Conservation (phyloP, 352 stramenopile species). For the Phytopythium sindhum region DNA sequence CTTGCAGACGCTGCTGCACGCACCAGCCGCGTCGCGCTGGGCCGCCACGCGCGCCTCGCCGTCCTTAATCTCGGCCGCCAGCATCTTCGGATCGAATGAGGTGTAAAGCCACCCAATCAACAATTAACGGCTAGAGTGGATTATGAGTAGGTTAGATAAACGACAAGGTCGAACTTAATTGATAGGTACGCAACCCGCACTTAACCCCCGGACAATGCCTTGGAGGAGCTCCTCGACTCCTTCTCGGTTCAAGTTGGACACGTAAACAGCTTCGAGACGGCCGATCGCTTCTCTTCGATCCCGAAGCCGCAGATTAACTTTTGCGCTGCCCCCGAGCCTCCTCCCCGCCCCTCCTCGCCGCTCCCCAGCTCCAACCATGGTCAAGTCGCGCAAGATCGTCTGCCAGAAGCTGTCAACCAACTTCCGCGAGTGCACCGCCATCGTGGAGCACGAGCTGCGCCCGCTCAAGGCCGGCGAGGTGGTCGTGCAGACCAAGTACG, state of each 20-base stretch:
- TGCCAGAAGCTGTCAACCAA: slow-evolving; percentile 78
- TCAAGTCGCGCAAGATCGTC: slow-evolving; percentile 72
- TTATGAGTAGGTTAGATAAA: too few species aligned
- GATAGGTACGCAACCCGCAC: not conserved
- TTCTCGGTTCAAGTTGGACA: slow-evolving; percentile 12
- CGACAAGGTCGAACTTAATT: too few species aligned
- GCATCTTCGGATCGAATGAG: not conserved
- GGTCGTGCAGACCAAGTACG: slow-evolving; percentile 38
- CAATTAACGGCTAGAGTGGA: too few species aligned
- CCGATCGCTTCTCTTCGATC: not conserved
- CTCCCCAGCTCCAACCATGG: slow-evolving; percentile 19
- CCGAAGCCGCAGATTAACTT: slow-evolving; percentile 10
- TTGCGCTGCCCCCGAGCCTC: slow-evolving; percentile 7
- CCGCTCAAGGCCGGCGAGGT: slow-evolving; percentile 45
- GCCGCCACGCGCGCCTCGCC: slow-evolving; percentile 4
- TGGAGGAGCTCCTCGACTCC: not conserved
- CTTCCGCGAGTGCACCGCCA: slow-evolving; percentile 71
- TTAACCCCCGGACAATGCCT: not conserved
- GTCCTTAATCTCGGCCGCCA: slow-evolving; percentile 6
- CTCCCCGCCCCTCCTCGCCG: not conserved
- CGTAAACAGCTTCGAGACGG: slow-evolving; percentile 7
- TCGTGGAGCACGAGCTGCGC: slow-evolving; percentile 45
- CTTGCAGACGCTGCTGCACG: not conserved
- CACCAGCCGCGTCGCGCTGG: slow-evolving; percentile 1
- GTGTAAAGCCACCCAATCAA: too few species aligned